These are phyloP conservation scores for Boletus reticuloceps DNA, from an alignment of 768 basidiomycete species.

Conservation along the genomic window DNA sequence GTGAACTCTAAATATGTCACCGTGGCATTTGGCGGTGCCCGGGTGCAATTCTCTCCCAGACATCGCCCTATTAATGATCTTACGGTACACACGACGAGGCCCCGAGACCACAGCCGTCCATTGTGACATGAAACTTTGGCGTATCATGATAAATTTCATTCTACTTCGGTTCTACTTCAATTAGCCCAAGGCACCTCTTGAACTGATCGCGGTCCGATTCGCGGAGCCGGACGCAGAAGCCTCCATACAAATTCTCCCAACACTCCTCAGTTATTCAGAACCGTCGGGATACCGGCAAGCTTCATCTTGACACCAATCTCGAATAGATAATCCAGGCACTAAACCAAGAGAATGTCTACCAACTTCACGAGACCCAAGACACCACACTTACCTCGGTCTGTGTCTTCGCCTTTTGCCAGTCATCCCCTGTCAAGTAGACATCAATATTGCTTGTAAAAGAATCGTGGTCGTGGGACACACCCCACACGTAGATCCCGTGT, in stretches of 20 bases:
- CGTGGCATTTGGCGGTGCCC: background rate
- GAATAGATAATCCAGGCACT: constrained; percentile 91
- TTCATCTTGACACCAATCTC: constrained; percentile 87
- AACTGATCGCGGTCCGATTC: background rate
- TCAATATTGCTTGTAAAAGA: background rate
- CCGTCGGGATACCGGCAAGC: constrained; percentile 54
- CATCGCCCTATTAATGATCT: constrained; percentile 3
- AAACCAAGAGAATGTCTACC: background rate
- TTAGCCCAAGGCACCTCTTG: background rate
- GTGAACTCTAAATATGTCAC: background rate
- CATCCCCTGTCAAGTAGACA: constrained; percentile 39
- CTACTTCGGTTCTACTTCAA: background rate
- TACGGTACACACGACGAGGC: background rate
- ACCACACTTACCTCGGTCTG: constrained; percentile 63
- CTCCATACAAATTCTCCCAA: background rate
- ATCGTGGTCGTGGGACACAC: constrained; percentile 35
- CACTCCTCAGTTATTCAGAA: constrained; percentile 24
- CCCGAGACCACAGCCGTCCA: background rate
- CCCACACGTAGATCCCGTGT: constrained; percentile 87
- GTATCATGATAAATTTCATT: constrained; percentile 2
- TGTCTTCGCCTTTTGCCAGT: constrained; percentile 89
- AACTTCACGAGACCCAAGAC: background rate
- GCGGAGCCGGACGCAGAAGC: background rate
- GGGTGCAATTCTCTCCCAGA: background rate
- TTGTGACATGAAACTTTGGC: background rate